A percentile compares a stretch with the other conserved stretches of the same genome.
phyloP scores from a whole-genome alignment of 306 rosid genomes.

The Begonia masoniana region DNA sequence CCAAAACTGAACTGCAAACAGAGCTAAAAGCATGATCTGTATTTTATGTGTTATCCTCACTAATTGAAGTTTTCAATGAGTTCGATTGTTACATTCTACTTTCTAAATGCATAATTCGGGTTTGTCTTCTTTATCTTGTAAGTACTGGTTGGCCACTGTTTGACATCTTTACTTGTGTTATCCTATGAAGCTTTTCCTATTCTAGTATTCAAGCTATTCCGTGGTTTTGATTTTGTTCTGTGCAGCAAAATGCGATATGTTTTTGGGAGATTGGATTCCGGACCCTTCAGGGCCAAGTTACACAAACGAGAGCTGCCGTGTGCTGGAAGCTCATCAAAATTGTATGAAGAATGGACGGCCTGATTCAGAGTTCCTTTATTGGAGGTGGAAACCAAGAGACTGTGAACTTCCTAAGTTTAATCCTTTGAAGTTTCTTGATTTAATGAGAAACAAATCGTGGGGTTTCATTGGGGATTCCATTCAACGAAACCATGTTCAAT shows the following conservation, averaged over 20 bases:
- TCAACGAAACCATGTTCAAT: conserved; percentile 70
- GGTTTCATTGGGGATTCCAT: conserved; percentile 82
- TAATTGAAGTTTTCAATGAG: background rate
- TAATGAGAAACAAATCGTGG: conserved; percentile 55
- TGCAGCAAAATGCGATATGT: conserved; percentile 45
- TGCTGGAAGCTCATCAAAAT: conserved; percentile 61
- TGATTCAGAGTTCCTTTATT: conserved; percentile 51
- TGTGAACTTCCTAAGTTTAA: conserved; percentile 52
- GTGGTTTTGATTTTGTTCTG: background rate
- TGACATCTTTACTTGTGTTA: too few species aligned
- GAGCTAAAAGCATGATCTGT: background rate
- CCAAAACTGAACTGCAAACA: too few species aligned
- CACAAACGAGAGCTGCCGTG: conserved; percentile 58
- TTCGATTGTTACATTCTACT: too few species aligned
- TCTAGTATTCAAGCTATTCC: background rate
- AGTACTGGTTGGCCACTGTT: too few species aligned
- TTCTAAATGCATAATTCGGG: too few species aligned
- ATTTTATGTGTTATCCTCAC: background rate
- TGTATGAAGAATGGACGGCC: conserved; percentile 78
- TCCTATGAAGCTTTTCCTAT: background rate
- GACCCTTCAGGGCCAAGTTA: conserved; percentile 48
- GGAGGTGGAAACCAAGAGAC: conserved; percentile 68
- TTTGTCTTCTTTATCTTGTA: too few species aligned
- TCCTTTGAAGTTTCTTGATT: conserved; percentile 40
- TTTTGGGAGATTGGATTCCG: conserved; percentile 66